Evolutionary conservation across 305 asterid species (phyloP).

Genomic region (Rubia balearica): DNA sequence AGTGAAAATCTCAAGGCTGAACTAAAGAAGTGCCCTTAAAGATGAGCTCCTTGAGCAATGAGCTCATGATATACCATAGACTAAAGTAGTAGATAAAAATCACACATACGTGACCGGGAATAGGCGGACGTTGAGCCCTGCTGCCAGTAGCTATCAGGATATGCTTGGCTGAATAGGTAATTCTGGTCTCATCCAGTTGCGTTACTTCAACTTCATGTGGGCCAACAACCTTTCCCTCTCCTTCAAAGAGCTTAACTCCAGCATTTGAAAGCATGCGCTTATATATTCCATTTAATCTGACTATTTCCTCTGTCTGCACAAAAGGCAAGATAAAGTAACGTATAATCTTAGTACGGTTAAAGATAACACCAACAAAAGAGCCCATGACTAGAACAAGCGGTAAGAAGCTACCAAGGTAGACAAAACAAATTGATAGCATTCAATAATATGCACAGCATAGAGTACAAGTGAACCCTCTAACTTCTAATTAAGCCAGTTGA

Average conservation of each 20-base stretch:
- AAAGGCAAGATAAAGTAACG: conserved; percentile 14
- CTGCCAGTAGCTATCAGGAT: conserved; percentile 93
- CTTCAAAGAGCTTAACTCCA: conserved; percentile 92
- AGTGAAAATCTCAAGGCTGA: not conserved
- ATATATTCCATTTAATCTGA: conserved; percentile 84
- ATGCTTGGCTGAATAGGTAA: conserved; percentile 76
- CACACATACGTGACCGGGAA: conserved; percentile 65
- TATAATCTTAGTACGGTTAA: not conserved
- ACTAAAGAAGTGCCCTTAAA: not conserved
- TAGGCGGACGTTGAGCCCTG: conserved; percentile 74
- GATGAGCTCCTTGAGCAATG: not conserved
- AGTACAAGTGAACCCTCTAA: not conserved
- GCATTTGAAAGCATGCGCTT: conserved; percentile 81
- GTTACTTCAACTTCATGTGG: conserved; percentile 89
- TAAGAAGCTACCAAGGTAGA: not conserved
- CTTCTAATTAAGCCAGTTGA: not conserved
- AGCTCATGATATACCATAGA: not conserved
- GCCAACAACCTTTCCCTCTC: conserved; percentile 90
- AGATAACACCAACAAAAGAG: not conserved
- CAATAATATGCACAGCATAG: not conserved
- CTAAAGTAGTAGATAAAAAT: not conserved
- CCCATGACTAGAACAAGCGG: not conserved
- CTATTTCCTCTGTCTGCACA: conserved; percentile 84
- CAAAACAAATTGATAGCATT: not conserved
- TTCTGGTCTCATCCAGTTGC: conserved; percentile 92